Conservation (phyloP, 192 early-diverging fungal species). For the Dimargaris xerosporica region DNA sequence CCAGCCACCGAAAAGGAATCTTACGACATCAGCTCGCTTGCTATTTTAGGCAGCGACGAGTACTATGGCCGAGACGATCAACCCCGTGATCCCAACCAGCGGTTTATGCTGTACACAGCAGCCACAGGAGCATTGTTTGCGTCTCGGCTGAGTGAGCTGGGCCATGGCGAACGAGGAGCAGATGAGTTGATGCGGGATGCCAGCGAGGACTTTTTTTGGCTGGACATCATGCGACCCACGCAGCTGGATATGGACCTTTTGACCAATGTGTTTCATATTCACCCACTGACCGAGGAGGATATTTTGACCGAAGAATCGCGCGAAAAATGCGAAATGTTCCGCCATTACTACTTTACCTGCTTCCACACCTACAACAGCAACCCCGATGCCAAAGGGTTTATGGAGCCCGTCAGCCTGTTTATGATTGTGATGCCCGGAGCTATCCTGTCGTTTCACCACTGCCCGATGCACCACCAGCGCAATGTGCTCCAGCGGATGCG, state of each 20-base stretch:
- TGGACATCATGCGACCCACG: conserved; percentile 47
- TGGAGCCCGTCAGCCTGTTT: conserved; percentile 5
- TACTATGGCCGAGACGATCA: neutral
- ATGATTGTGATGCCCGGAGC: neutral
- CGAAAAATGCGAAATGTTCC: conserved; percentile 82
- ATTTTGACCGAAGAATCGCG: conserved; percentile 66
- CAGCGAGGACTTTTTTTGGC: conserved; percentile 33
- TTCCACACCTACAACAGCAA: conserved; percentile 37
- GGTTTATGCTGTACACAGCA: conserved; percentile 2
- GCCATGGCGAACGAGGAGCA: neutral
- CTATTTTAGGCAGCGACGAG: neutral
- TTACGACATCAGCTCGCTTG: too few species aligned
- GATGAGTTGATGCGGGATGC: neutral
- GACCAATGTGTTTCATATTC: conserved; percentile 58
- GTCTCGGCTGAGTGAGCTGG: neutral
- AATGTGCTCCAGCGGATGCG: conserved; percentile 48
- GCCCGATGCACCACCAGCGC: conserved; percentile 34
- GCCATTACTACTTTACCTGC: conserved; percentile 75
- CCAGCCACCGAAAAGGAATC: too few species aligned
- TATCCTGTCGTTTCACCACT: conserved; percentile 36
- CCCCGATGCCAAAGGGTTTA: neutral
- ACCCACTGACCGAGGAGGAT: conserved; percentile 82
- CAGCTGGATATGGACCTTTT: conserved; percentile 43
- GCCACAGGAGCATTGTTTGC: neutral
- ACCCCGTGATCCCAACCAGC: neutral